Evolutionary conservation across 2,329 filamentous ascomycete species (phyloP).

Genomic region (Lasiodiplodia citricola): DNA sequence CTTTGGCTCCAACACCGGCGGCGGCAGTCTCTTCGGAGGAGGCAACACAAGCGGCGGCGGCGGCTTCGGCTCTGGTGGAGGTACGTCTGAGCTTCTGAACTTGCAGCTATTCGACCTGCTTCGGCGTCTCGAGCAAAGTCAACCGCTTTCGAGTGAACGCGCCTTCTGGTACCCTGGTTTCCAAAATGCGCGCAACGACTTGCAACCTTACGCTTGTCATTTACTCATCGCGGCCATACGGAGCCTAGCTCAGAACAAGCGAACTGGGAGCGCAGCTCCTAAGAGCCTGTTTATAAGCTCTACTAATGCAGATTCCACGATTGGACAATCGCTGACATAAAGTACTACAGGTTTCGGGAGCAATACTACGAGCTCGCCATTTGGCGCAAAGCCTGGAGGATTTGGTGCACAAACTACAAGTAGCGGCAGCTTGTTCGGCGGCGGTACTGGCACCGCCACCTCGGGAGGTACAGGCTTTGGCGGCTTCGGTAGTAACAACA

Average conservation of each 20-base stretch:
- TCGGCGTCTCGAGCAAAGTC: background rate
- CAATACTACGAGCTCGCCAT: slow-evolving; percentile 31
- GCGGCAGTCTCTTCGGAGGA: slow-evolving; percentile 34
- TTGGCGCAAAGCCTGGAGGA: slow-evolving; percentile 31
- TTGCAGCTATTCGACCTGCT: slow-evolving; percentile 2
- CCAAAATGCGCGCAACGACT: background rate
- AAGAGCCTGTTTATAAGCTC: background rate
- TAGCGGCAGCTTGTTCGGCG: slow-evolving; percentile 36
- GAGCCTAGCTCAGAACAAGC: background rate
- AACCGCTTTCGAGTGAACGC: background rate
- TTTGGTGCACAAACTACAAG: slow-evolving; percentile 29
- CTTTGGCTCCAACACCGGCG: slow-evolving; percentile 36
- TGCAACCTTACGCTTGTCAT: background rate
- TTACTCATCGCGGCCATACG: background rate
- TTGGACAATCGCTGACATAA: slow-evolving; percentile 3
- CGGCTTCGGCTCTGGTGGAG: slow-evolving; percentile 36
- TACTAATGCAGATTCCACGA: background rate
- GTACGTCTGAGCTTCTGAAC: slow-evolving; percentile 27
- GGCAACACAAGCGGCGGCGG: slow-evolving; percentile 32
- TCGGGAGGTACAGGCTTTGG: slow-evolving; percentile 35
- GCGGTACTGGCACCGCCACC: slow-evolving; percentile 28
- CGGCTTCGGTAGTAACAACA: slow-evolving; percentile 28
- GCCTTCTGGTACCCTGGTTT: background rate
- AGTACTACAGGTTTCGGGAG: slow-evolving; percentile 28
- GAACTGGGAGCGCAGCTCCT: background rate